Evolutionary conservation across 306 rosid species (phyloP), one percentile per base, ranked within the genome.

Genomic region (Arachis hypogaea): DNA sequence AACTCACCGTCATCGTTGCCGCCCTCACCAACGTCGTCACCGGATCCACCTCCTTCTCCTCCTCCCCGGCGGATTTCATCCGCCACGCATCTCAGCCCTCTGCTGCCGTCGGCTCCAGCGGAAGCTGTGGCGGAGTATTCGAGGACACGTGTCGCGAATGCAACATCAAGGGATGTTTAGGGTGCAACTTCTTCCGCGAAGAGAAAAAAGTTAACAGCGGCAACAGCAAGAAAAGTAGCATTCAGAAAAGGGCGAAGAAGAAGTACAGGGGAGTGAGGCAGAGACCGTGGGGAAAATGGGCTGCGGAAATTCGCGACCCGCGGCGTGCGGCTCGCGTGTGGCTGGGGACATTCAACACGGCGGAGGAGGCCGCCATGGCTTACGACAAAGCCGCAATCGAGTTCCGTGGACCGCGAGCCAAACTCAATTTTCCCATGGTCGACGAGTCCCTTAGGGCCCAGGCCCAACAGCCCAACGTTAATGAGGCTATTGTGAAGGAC

Each of bases 211-310:
- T 18, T n/a, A 59, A 33, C 16, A 30, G 1, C 43, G 11, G 8
- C 69, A 60, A 3, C 7, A 71, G 59, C n/a, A 69, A 63, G 83
- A 52, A 77, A 51, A 33, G 3, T 33, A 33, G 38, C 4, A 4
- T 33, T 33, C 85, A 69, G 67, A 88, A 73, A 59, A 60, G 92
- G 60, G 57, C 54, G 11, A 89, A 89, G 84, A 94, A 91, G 84
- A 92, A 88, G 11, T 94, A 67, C 83, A 83, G 99, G 38, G 99
- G 98, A 8, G 99, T 94, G 42, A 83, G 98, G 47, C 99, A 92
- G 77, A 82, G 99, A 69, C 99, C 99, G 0, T 92, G 97, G 99
- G 99, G 97, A 0, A 92, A 94, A 75, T 94, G 97, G 97, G 99
- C 97, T 0, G 90, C 99, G 0, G 99, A 94, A 76, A 94, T 94